Conservation (phyloP, 257 asterid genomes). For the Dorcoceras hygrometricum region DNA sequence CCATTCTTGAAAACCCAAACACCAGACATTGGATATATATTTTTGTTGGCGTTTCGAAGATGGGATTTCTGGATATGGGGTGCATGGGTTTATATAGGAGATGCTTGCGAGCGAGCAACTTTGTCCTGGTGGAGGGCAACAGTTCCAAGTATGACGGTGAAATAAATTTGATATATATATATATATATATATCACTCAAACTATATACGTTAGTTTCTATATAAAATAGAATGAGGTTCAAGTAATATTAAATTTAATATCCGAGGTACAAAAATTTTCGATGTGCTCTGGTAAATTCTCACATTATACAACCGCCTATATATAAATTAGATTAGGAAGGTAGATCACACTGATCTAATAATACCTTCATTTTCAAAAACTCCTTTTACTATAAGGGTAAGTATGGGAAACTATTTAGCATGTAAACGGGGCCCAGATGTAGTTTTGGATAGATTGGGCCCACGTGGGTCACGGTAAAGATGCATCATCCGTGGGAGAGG, state of each 20-base stretch:
- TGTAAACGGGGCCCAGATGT: not conserved
- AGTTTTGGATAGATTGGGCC: not conserved
- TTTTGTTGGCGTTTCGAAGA: not conserved
- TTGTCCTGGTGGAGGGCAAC: not conserved
- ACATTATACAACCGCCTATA: no score
- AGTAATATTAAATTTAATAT: no score
- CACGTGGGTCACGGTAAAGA: not conserved
- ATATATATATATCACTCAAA: not conserved
- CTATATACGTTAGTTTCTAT: no score
- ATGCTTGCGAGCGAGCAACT: conserved; percentile 6
- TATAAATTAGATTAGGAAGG: no score
- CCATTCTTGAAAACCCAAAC: conserved; percentile 75
- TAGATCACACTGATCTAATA: no score
- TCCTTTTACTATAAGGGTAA: not conserved
- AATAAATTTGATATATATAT: not conserved
- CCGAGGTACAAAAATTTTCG: no score
- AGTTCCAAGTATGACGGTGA: not conserved
- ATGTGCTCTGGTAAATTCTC: no score
- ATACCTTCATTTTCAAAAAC: no score
- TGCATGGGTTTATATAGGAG: conserved; percentile 40
- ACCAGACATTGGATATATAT: conserved; percentile 40
- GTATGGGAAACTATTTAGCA: not conserved
- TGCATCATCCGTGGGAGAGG: not conserved
- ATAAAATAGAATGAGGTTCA: no score
- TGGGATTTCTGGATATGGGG: conserved; percentile 20